Evolutionary conservation across 495 filamentous ascomycete species (phyloP), one percentile per base, ranked within the genome.

Genomic region (Glutinoglossum americanum): DNA sequence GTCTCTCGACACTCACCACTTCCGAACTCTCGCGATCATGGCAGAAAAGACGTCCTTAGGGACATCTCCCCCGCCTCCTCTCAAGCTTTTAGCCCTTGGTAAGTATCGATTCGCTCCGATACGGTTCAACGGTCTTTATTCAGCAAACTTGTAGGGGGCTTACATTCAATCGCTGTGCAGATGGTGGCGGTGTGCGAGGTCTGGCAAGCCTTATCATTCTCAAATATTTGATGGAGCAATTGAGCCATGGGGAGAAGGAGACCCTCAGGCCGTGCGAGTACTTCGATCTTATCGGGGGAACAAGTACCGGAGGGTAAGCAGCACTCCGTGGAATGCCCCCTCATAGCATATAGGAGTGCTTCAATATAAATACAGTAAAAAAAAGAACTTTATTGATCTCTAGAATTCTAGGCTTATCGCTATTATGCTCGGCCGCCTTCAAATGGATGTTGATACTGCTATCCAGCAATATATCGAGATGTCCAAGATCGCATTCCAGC

Each of bases 281-380:
- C 51, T 71, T 72, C 30, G 70, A 72, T 58, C 64, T 67, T 26
- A 67, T 72, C 25, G 64, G 61, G 0, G 70, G 69, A 0, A 72
- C 70, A 5, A 66, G 62, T 51, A 72, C 70, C 13, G 69, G 69
- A 60, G 70, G 70, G 68, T 66, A 60, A 56, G 61, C n/a, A n/a
- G n/a, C n/a, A n/a, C n/a, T n/a, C n/a, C n/a, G n/a, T n/a, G n/a
- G n/a, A n/a, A n/a, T n/a, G n/a, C n/a, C 26, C 13, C 32, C 5
- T 35, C 32, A 35, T 11, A 35, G 32, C 32, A 35, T 35, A 35
- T 35, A 11, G n/a, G n/a, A n/a, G n/a, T n/a, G n/a, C n/a, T n/a
- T n/a, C n/a, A n/a, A n/a, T n/a, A n/a, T n/a, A n/a, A n/a, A n/a
- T n/a, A n/a, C n/a, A n/a, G 6, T 25, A 6, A 51, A 23, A 25